These are phyloP conservation scores for Aegilops sharonensis DNA, from an alignment of 176 grass and related monocot genomes.

Conservation along the genomic window DNA sequence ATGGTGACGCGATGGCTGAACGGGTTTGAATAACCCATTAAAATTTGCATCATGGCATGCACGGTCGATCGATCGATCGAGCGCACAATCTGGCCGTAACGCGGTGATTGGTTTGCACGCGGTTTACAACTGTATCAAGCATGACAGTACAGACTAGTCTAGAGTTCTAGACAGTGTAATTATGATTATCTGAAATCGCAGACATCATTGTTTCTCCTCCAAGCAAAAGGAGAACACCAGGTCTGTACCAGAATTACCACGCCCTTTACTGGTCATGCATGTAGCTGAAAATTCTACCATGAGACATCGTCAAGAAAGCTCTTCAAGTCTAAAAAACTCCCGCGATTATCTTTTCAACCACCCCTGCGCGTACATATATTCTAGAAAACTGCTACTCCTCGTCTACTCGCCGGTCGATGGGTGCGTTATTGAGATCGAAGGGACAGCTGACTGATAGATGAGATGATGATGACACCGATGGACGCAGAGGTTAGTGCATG, in stretches of 20 bases:
- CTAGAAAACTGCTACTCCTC: not conserved
- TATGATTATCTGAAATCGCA: not conserved
- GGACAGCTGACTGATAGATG: conserved; percentile 35
- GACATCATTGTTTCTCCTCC: conserved; percentile 12
- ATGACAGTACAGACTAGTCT: not conserved
- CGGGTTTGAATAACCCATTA: not conserved
- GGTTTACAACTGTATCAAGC: conserved; percentile 27
- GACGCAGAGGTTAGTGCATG: too few relatives aligned
- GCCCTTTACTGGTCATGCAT: not conserved
- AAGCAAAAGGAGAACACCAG: conserved; percentile 29
- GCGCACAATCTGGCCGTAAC: not conserved
- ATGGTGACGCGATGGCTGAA: conserved; percentile 34
- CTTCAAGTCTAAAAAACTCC: not conserved
- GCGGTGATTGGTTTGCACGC: not conserved
- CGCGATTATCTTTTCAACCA: conserved; percentile 24
- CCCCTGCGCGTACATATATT: not conserved
- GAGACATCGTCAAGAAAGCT: not conserved
- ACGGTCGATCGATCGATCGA: not conserved
- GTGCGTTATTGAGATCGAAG: not conserved
- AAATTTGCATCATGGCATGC: not conserved
- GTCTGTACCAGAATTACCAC: conserved; percentile 40
- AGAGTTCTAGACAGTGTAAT: not conserved
- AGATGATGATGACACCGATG: not conserved
- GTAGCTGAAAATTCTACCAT: not conserved
- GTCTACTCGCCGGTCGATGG: conserved; percentile 28